Conservation (phyloP, 345 rosid genomes). For the Salix exigua region DNA sequence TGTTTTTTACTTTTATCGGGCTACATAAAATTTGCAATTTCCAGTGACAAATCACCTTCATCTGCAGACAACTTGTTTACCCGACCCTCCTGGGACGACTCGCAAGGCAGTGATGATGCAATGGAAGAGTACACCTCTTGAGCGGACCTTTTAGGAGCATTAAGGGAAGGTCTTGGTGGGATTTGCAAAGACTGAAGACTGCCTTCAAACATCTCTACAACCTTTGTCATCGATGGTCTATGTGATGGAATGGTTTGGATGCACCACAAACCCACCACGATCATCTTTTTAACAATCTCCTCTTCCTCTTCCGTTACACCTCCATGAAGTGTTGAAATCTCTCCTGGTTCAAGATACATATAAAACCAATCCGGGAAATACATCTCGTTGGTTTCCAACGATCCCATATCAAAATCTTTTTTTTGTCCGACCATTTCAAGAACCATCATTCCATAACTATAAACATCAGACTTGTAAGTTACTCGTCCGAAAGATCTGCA, state of each 20-base stretch:
- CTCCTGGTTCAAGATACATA: neutral
- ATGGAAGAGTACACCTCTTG: neutral
- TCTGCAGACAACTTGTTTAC: neutral
- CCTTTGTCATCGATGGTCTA: constrained; percentile 27
- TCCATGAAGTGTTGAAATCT: neutral
- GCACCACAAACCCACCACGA: constrained; percentile 23
- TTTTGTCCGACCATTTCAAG: constrained; percentile 6
- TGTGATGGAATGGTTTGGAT: constrained; percentile 17
- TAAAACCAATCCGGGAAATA: constrained; percentile 10
- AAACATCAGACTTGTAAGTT: constrained; percentile 18
- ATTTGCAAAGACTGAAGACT: constrained; percentile 11
- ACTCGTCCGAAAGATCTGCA: constrained; percentile 1
- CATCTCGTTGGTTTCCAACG: neutral
- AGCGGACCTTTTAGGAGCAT: neutral
- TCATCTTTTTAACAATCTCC: constrained; percentile 5
- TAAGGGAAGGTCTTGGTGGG: constrained; percentile 14
- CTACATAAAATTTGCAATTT: neutral
- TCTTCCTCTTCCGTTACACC: constrained; percentile 7
- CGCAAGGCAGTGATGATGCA: neutral
- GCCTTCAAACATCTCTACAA: constrained; percentile 18
- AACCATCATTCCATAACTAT: constrained; percentile 13
- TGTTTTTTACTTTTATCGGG: too few relatives aligned
- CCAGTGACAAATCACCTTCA: neutral
- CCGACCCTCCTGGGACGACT: rapidly evolving
- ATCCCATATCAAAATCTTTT: neutral